Base-by-base conservation (phyloP, 441 rosid genomes). In the Viola pubescens region DNA sequence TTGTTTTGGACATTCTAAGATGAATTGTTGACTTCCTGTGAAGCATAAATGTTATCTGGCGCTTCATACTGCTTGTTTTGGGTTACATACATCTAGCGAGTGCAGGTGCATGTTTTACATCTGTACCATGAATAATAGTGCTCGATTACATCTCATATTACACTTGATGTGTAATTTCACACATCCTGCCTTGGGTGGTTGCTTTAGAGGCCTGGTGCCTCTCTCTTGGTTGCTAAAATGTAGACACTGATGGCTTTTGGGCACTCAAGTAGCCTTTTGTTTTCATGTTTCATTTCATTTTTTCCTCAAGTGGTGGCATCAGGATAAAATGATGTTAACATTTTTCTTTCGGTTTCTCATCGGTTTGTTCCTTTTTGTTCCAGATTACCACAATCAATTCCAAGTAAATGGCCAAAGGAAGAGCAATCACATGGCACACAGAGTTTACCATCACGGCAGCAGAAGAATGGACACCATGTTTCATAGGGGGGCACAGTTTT, bases 321-420 rank as follows among this genome's bases (percentile, higher is more conserved):
- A 43, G 10, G 7, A 9, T 43, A 43, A 9, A 43, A 9, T 43
- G 46, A 9, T 43, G 1, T 43, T 19, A 50, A 13, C 8, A 6
- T 3, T 19, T 6, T 4, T 50, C 12, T 12, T 45, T 52, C 5
- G 16, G 44, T 54, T 48, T 6, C 49, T 34, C 37, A 14, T 43
- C 13, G 26, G 10, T 12, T 12, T 47, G 54, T 5, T 60, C 48
- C 41, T 58, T 50, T 58, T n/a, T 19, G 5, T 55, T 47, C 46
- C 68, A 79, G 87, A 68, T 75, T 52, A 52, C 62, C 66, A 0
- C 67, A 65, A 39, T 72, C 75, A 11, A 40, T 48, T 51, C 66
- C 70, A 9, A 72, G 67, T 73, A 77, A 79, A 72, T 37, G 77
- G 39, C 19, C 59, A 7, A 79, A 75, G 73, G 77, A 75, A 48